Evolutionary conservation across 2,329 filamentous ascomycete species (phyloP), one percentile per base, ranked within the genome.

Genomic region (Epichloe sp.): DNA sequence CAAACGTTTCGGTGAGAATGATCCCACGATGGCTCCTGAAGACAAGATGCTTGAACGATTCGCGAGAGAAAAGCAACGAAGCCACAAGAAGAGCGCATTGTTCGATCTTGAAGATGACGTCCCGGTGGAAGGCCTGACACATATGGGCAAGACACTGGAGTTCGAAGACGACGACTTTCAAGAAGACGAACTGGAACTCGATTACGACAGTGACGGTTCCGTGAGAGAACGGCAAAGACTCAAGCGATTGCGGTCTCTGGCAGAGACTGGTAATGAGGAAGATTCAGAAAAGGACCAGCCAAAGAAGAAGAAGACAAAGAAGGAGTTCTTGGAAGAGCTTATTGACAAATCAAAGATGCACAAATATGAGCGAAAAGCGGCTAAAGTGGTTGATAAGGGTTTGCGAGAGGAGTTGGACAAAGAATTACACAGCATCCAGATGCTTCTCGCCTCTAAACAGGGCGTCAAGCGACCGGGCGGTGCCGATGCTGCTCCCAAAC

Each of bases 261-360:
- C 64, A 31, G 61, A 69, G 21, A 68, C 72, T 34, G 75, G 70
- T 1, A 71, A 74, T 48, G 71, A 69, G 3, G 73, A 72, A 5
- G 73, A 73, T 0, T 36, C 43, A 17, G 71, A 70, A 5, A 74
- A 75, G 37, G 74, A 74, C 19, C 71, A 83, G 55, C 89, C 88
- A 0, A 85, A 91, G 60, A 79, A 85, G 53, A 96, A 95, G 68
- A 98, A 96, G 72, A 84, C 84, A 3, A 97, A 96, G 70, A 86
- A 93, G 50, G 93, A 98, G 67, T 87, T 98, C 47, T 96, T 97
- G 88, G 86, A 95, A 62, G 94, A 98, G 67, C 78, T 98, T 54
- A 96, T 98, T 58, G 88, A 90, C 54, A 98, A 98, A 69, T 97
- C 91, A 1, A 98, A 98, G 65, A 76, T 87, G 55, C 79, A 96